phyloP scores from a whole-genome alignment of 352 stramenopile species.

The Achlya hypogyna region DNA sequence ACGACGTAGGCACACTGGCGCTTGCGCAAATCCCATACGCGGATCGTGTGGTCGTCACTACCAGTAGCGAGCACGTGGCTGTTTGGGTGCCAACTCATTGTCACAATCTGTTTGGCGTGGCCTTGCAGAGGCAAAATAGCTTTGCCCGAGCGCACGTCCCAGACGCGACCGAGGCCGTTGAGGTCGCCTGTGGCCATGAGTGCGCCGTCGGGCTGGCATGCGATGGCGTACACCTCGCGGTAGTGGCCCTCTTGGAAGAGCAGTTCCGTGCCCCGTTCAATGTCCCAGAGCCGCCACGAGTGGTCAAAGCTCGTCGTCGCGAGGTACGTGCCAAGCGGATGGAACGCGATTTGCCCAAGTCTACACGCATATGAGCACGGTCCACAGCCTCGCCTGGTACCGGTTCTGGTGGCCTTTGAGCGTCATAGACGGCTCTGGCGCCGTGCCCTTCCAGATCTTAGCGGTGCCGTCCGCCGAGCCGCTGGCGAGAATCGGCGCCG shows the following conservation, averaged over 20 bases:
- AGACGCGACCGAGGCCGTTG: constrained; percentile 88
- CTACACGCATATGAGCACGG: not conserved
- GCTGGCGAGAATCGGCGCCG: constrained; percentile 48
- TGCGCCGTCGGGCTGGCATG: constrained; percentile 93
- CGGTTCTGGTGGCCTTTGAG: constrained; percentile 64
- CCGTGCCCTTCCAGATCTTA: constrained; percentile 53
- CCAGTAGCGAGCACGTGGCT: constrained; percentile 90
- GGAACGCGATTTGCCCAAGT: constrained; percentile 87
- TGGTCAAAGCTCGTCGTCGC: constrained; percentile 95
- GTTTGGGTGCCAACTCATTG: constrained; percentile 89
- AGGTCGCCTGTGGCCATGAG: constrained; percentile 92
- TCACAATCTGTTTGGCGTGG: constrained; percentile 94
- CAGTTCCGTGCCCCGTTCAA: constrained; percentile 86
- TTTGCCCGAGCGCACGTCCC: constrained; percentile 95
- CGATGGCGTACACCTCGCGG: constrained; percentile 91
- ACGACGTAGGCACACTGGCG: constrained; percentile 88
- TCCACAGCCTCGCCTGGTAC: not conserved
- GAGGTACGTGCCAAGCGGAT: constrained; percentile 88
- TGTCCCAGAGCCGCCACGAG: constrained; percentile 97
- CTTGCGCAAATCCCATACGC: constrained; percentile 94
- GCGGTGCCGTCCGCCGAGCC: constrained; percentile 71
- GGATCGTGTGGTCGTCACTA: constrained; percentile 92
- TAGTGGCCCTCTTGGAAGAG: constrained; percentile 96
- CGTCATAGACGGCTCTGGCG: constrained; percentile 43
- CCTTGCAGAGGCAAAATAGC: constrained; percentile 81